Evolutionary conservation across 805 yeast species (phyloP).

Genomic region (Candida qinlingensis): DNA sequence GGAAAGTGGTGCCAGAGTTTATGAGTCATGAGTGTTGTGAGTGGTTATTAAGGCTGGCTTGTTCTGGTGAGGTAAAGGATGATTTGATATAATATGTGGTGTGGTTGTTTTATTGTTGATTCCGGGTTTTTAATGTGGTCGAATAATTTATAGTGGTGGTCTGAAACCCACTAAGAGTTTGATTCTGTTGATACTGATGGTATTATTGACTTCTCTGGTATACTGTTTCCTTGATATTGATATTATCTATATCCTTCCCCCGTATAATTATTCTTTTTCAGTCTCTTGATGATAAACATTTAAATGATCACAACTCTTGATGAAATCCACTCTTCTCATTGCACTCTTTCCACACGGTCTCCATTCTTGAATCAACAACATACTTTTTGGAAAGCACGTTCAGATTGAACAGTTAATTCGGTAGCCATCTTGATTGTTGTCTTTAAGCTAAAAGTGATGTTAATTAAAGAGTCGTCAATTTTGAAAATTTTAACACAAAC

Average conservation of each 20-base stretch:
- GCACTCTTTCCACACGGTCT: neutral
- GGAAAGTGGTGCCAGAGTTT: too few species aligned
- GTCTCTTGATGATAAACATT: neutral
- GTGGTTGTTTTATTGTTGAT: neutral
- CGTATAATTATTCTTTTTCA: neutral
- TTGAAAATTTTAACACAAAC: constrained; percentile 8
- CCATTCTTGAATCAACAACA: constrained; percentile 29
- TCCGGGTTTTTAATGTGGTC: neutral
- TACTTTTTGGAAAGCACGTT: constrained; percentile 99
- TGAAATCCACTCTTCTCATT: neutral
- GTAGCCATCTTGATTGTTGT: constrained; percentile 76
- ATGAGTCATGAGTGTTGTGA: too few species aligned
- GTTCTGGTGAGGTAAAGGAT: too few species aligned
- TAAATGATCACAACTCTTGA: too few species aligned
- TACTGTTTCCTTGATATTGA: neutral
- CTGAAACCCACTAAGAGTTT: too few species aligned
- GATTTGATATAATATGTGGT: neutral
- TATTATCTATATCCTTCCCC: neutral
- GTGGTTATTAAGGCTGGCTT: too few species aligned
- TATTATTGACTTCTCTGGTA: neutral
- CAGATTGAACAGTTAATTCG: constrained; percentile 99
- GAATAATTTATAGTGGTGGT: neutral
- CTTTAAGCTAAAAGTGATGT: neutral
- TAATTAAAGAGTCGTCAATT: neutral
- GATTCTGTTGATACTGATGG: too few species aligned